Evolutionary conservation across 2,329 filamentous ascomycete species (phyloP), one percentile per base, ranked within the genome.

Genomic region (Sporothrix brasiliensis): DNA sequence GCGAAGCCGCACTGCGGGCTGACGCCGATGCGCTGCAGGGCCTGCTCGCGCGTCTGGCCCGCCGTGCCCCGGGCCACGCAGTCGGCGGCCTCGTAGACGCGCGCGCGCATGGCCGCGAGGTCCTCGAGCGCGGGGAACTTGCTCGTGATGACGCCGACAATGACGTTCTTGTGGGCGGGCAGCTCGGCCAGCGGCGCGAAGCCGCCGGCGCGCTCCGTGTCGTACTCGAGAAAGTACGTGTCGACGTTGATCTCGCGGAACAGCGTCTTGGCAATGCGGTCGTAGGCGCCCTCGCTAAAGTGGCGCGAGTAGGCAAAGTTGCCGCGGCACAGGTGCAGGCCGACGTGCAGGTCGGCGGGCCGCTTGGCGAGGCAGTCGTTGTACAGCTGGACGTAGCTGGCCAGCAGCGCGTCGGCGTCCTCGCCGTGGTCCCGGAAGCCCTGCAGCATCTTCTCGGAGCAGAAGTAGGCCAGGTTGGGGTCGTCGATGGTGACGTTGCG

Each of bases 1-100:
- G 90, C 90, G 77, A 91, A 90, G 0, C 88, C 89, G 76, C 88
- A 91, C 80, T 92, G 89, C 3, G 89, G 89, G 76, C 87, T 90
- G 39, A 91, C 87, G 58, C 88, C 88, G 34, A 92, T 81, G 73
- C 87, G 85, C 76, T 87, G 81, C 68, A 92, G 80, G 1, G 88
- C 89, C 76, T 91, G 84, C 75, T 90, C 84, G n/a, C 85, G 82
- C 7, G 81, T 85, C 76, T 89, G 83, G 2, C 85, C 86, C 4
- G 70, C 65, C 60, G 86, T 87, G 0, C 90, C 90, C 74, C 88
- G 81, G 0, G 89, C 89, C 68, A 93, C 87, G 77, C 88, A 87
- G 73, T 88, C 85, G 3, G 90, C 90, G 0, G 87, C 88, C 72
- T 85, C 80, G 68, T 81, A 79, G 4, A 89, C 85, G 34, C 83